Evolutionary conservation across 2,329 filamentous ascomycete species (phyloP).

Genomic region (Colletotrichum somersetense): DNA sequence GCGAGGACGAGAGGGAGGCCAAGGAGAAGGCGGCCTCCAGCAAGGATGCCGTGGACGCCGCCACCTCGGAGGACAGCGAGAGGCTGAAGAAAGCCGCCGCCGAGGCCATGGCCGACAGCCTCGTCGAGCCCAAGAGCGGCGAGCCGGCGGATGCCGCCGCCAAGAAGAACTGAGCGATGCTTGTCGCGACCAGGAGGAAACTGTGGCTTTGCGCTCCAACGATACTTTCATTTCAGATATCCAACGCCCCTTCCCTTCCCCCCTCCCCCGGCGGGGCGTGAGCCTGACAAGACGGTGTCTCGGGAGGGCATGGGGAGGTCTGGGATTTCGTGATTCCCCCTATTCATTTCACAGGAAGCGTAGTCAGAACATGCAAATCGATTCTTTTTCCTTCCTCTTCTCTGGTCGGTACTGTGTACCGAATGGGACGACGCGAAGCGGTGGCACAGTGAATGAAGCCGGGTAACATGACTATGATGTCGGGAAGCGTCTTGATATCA

Average conservation of each 20-base stretch:
- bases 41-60: constrained; percentile 54
- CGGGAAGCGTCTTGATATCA: not conserved
- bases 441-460: not conserved
- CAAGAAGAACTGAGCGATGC: constrained; percentile 51
- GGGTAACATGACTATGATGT: constrained; percentile 5
- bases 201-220: constrained; percentile 16
- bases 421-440: not conserved
- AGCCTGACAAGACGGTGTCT: constrained; percentile 27
- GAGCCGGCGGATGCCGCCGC: constrained; percentile 46
- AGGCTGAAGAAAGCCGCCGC: constrained; percentile 75
- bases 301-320: constrained; percentile 33
- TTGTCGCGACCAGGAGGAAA: constrained; percentile 2
- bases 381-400: constrained; percentile 3
- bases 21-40: constrained; percentile 69
- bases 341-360: constrained; percentile 37
- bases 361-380: constrained; percentile 35
- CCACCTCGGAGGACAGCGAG: constrained; percentile 69
- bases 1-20: constrained; percentile 88
- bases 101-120: constrained; percentile 69
- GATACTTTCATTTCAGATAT: constrained; percentile 41
- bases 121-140: constrained; percentile 60
- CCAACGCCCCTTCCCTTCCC: constrained; percentile 7
- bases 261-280: constrained; percentile 18
- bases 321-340: constrained; percentile 35
- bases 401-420: not conserved